Evolutionary conservation across 176 grass and related monocot species (phyloP), one percentile per base, ranked within the genome.

Genomic region (Elaeis guineensis): DNA sequence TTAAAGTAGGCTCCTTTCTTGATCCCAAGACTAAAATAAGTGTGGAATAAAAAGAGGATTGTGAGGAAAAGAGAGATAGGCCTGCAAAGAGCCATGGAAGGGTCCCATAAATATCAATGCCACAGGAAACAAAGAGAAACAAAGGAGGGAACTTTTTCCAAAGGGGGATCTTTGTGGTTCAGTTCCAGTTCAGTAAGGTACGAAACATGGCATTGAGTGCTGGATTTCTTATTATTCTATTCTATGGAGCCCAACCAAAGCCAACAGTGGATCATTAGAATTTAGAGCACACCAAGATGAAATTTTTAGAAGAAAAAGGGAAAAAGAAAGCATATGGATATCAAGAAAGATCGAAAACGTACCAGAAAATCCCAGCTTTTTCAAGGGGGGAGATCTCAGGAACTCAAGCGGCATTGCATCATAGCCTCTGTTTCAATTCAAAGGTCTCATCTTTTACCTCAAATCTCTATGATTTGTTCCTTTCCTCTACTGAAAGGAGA

Each of bases 181-280:
- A 35, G 50, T 59, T 59, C 68, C 21, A 60, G 68, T 51, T 51
- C 50, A 63, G 51, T 73, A 25, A 63, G 56, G 50, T 55, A 25
- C 19, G 25, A 51, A 73, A 48, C 25, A 63, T 62, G 7, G 70
- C 51, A 16, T 44, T 24, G 20, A 19, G 28, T 5, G 19, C 21
- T 21, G 26, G 5, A 21, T 56, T 55, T 29, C 8, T 52, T 68
- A 55, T 44, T 12, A 44, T 44, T 44, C 32, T 26, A 26, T 26
- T 30, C 5, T 12, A 44, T 44, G 11, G 11, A 44, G 35, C 9
- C 35, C 35, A 44, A 44, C 35, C 35, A 12, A 21, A 26, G 30
- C 23, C 19, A 17, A n/a, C 22, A 54, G 21, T 6, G 51, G 6
- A 49, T 51, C 39, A 14, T 44, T 44, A 44, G 35, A 44, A 44